phyloP scores from a whole-genome alignment of 2,329 filamentous ascomycete genomes.

The Kalaharituber pfeilii region DNA sequence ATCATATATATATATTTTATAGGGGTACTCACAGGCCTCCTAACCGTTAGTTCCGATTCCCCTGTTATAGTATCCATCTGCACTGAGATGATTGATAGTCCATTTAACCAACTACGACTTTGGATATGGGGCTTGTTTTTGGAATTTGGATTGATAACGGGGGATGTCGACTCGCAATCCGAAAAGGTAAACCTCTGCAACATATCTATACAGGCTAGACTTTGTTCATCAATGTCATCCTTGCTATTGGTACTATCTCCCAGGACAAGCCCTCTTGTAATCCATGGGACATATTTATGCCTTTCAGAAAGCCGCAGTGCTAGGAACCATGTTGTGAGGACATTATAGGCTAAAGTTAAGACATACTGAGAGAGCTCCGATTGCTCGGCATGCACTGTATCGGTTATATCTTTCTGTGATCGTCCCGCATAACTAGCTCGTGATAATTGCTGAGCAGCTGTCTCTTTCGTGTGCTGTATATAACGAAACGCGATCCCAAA shows the following conservation, averaged over 20 bases:
- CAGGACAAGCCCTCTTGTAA: slow-evolving; percentile 65
- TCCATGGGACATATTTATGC: slow-evolving; percentile 71
- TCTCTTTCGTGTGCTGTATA: slow-evolving; percentile 48
- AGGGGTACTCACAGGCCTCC: slow-evolving; percentile 20
- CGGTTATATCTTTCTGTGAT: slow-evolving; percentile 27
- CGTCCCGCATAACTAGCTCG: slow-evolving; percentile 8
- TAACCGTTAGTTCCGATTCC: slow-evolving; percentile 33
- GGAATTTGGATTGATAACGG: background rate
- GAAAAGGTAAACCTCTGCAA: slow-evolving; percentile 80
- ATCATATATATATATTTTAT: slow-evolving; percentile 2
- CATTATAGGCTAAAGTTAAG: slow-evolving; percentile 81
- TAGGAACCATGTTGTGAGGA: slow-evolving; percentile 94
- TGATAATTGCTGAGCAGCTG: slow-evolving; percentile 9
- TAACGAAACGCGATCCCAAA: slow-evolving; percentile 94
- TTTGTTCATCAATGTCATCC: slow-evolving; percentile 73
- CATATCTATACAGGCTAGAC: slow-evolving; percentile 82
- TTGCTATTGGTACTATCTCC: slow-evolving; percentile 50
- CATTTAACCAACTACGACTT: slow-evolving; percentile 32
- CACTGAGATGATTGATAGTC: slow-evolving; percentile 36
- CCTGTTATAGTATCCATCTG: slow-evolving; percentile 33
- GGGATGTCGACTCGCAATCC: slow-evolving; percentile 31
- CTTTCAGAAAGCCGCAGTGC: slow-evolving; percentile 72
- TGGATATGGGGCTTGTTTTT: background rate
- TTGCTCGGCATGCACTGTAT: slow-evolving; percentile 15
- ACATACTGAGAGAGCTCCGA: slow-evolving; percentile 75